phyloP scores from a whole-genome alignment of 768 basidiomycete genomes.

The Podaxis rugospora region DNA sequence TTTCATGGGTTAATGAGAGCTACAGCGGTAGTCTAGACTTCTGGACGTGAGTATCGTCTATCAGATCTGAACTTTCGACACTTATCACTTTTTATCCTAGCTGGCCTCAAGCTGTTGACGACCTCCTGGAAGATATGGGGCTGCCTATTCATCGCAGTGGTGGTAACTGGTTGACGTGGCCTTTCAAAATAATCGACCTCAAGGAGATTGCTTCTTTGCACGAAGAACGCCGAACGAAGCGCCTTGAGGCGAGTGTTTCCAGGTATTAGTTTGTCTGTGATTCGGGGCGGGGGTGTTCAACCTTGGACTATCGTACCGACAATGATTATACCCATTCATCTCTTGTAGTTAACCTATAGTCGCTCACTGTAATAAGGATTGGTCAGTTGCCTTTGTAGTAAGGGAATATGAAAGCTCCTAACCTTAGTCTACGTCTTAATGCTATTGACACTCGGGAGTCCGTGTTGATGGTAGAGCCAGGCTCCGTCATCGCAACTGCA shows the following conservation, averaged over 20 bases:
- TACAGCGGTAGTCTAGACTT: conserved; percentile 44
- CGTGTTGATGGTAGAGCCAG: too few relatives aligned
- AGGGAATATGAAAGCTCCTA: background rate
- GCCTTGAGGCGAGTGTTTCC: background rate
- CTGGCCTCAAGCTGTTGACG: conserved; percentile 56
- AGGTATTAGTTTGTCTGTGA: background rate
- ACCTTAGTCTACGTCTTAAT: too few relatives aligned
- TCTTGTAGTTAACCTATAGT: background rate
- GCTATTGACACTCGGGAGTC: too few relatives aligned
- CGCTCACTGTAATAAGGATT: background rate
- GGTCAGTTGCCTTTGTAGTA: background rate
- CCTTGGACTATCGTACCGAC: background rate
- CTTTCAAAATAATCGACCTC: conserved; percentile 45
- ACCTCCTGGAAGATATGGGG: conserved; percentile 55
- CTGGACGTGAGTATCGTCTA: conserved; percentile 40
- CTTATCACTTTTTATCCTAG: conserved; percentile 21
- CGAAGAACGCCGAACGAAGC: conserved; percentile 35
- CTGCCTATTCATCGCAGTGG: conserved; percentile 46
- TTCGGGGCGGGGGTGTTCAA: background rate
- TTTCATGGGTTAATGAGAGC: conserved; percentile 49
- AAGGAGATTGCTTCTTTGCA: conserved; percentile 41
- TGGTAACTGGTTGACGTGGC: conserved; percentile 63
- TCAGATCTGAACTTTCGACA: background rate
- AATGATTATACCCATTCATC: background rate
- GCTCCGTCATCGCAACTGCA: too few relatives aligned